Evolutionary conservation across 2,329 filamentous ascomycete species (phyloP).

Genomic region (Colletotrichum camelliae): DNA sequence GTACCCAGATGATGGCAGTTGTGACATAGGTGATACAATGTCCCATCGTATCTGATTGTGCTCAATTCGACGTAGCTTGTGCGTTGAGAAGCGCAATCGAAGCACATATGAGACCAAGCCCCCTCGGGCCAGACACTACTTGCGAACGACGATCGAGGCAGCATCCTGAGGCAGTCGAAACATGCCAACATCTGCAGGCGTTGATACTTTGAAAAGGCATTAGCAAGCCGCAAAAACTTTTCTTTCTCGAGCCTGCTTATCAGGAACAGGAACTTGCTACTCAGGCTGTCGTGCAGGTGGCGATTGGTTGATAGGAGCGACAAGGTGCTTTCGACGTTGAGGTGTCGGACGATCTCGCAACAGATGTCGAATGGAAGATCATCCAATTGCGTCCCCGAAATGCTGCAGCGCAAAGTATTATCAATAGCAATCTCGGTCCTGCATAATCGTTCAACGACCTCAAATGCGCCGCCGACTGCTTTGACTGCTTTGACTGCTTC

Average conservation of each 20-base stretch:
- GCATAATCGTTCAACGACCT: no score
- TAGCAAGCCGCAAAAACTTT: not conserved
- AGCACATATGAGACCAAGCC: no score
- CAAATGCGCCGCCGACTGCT: no score
- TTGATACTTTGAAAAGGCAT: not conserved
- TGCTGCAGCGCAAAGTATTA: no score
- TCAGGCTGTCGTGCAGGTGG: not conserved
- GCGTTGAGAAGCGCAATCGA: no score
- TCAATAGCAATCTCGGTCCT: no score
- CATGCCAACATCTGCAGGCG: not conserved
- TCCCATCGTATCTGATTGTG: no score
- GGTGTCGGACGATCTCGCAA: not conserved
- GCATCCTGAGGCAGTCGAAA: not conserved
- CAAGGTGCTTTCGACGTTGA: not conserved
- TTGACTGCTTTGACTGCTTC: no score
- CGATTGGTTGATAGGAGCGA: not conserved
- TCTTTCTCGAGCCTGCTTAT: not conserved
- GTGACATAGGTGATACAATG: no score
- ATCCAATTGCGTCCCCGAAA: not conserved
- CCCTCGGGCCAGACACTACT: no score
- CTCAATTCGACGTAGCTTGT: no score
- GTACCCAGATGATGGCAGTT: no score
- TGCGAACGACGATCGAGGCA: not conserved
- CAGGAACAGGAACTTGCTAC: not conserved
- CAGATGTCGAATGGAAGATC: not conserved